These are phyloP conservation scores for Rauvolfia tetraphylla DNA, from an alignment of 257 asterid genomes.

Conservation along the genomic window DNA sequence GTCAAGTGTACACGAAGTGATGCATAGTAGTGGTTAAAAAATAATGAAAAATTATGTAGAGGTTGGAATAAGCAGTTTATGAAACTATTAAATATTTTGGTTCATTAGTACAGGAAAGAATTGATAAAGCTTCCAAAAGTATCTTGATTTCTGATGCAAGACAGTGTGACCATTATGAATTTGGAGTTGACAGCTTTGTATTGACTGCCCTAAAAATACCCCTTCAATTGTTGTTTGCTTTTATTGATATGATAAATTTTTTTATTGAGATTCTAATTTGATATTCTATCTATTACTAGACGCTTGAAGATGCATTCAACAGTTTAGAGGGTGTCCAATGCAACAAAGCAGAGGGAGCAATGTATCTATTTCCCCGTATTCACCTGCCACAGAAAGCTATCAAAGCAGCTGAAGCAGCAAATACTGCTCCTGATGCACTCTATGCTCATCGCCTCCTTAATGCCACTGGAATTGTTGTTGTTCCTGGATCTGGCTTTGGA, in stretches of 20 bases:
- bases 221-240: background rate
- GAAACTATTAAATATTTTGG: background rate
- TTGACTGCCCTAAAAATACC: background rate
- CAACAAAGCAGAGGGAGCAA: constrained; percentile 97
- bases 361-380: constrained; percentile 88
- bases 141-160: background rate
- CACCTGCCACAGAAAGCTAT: constrained; percentile 74
- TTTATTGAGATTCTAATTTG: constrained; percentile 1
- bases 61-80: background rate
- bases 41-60: too few relatives aligned
- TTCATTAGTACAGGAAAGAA: background rate
- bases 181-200: background rate
- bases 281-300: constrained; percentile 35
- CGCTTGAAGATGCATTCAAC: constrained; percentile 81
- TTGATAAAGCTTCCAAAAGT: background rate
- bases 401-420: constrained; percentile 72
- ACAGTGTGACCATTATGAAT: background rate
- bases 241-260: background rate
- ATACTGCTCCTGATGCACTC: constrained; percentile 69
- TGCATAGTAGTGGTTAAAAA: background rate
- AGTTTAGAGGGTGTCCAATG: constrained; percentile 88
- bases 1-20: background rate
- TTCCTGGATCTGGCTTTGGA: constrained; percentile 97
- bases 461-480: constrained; percentile 88
- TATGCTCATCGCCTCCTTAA: constrained; percentile 72